Conservation (phyloP, 108 stramenopile species). For the Nitzschia sp. region DNA sequence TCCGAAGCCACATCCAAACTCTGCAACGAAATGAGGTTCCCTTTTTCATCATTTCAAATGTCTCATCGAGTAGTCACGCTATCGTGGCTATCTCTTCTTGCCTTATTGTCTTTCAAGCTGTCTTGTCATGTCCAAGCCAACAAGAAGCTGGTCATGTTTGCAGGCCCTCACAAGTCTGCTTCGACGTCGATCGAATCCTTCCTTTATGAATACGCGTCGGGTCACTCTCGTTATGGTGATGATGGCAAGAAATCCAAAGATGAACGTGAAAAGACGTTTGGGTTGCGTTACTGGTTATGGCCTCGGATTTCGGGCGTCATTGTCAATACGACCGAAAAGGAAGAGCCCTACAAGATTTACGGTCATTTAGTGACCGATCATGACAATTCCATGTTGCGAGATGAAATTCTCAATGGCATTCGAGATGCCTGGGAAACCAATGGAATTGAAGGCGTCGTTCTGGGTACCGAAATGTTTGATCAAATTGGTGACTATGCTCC, state of each 20-base stretch:
- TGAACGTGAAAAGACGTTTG: neutral
- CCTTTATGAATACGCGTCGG: conserved; percentile 8
- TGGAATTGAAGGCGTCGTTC: conserved; percentile 13
- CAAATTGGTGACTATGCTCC: conserved; percentile 18
- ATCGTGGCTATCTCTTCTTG: no score
- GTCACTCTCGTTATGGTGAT: conserved; percentile 1
- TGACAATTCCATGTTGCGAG: neutral
- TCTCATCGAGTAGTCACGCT: no score
- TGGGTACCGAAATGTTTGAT: conserved; percentile 36
- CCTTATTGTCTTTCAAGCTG: neutral
- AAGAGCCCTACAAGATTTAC: conserved; percentile 23
- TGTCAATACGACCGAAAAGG: conserved; percentile 1
- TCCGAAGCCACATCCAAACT: no score
- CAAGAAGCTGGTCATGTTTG: conserved; percentile 21
- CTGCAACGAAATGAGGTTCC: no score
- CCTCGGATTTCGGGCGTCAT: conserved; percentile 1
- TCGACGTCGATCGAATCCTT: conserved; percentile 14
- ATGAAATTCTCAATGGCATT: conserved; percentile 30
- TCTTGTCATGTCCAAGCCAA: neutral
- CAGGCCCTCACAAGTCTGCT: conserved; percentile 29
- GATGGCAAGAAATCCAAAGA: neutral
- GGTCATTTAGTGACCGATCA: conserved; percentile 16
- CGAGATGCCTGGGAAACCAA: conserved; percentile 12
- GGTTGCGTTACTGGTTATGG: conserved; percentile 15
- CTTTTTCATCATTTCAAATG: no score